These are phyloP conservation scores for Chalciporus pseudorubinellus DNA, from an alignment of 768 basidiomycete species.

Conservation along the genomic window DNA sequence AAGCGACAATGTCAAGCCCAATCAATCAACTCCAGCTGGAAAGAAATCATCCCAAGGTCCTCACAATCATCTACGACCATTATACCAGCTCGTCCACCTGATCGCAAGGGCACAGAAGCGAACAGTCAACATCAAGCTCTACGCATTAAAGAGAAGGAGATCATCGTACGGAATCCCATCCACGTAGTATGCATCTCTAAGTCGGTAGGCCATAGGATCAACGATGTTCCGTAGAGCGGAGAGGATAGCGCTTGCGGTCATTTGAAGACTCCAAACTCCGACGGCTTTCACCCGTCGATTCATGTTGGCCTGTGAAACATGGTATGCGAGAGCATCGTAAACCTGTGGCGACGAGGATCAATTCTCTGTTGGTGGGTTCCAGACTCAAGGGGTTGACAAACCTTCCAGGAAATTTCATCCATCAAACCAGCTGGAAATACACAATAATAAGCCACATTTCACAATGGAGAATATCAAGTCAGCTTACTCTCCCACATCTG, in stretches of 20 bases:
- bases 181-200: conserved; percentile 30
- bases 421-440: conserved; percentile 77
- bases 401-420: conserved; percentile 86
- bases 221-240: conserved; percentile 72
- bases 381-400: conserved; percentile 26
- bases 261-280: conserved; percentile 91
- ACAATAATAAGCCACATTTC: conserved; percentile 3
- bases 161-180: conserved; percentile 33
- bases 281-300: conserved; percentile 88
- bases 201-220: conserved; percentile 52
- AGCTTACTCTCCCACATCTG: conserved; percentile 91
- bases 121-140: conserved; percentile 13
- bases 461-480: not conserved
- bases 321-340: conserved; percentile 91
- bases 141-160: conserved; percentile 23
- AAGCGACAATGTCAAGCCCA: not conserved
- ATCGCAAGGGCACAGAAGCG: not conserved
- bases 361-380: not conserved
- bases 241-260: conserved; percentile 86
- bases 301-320: conserved; percentile 88
- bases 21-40: not conserved
- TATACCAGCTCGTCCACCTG: conserved; percentile 4
- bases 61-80: not conserved
- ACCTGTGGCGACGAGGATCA: conserved; percentile 42
- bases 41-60: not conserved